Evolutionary conservation across 352 stramenopile species (phyloP).

Genomic region (Phytophthora tentaculata): DNA sequence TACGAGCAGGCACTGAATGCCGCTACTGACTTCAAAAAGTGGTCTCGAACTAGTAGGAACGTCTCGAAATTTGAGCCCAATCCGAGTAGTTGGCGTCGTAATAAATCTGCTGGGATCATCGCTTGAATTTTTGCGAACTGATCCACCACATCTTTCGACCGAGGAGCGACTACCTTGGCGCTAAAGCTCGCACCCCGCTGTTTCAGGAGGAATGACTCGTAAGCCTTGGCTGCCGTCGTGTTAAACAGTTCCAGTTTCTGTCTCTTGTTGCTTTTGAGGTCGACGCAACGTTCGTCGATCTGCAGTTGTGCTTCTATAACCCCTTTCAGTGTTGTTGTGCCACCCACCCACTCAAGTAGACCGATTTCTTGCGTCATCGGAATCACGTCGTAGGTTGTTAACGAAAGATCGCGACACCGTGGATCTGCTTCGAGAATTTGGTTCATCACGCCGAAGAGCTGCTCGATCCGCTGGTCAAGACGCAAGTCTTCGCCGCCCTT

Average conservation of each 20-base stretch:
- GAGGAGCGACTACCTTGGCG: slow-evolving; percentile 67
- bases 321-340: slow-evolving; percentile 79
- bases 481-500: slow-evolving; percentile 93
- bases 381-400: slow-evolving; percentile 87
- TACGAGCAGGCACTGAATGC: slow-evolving; percentile 90
- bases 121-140: slow-evolving; percentile 67
- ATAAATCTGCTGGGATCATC: slow-evolving; percentile 74
- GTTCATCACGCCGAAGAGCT: slow-evolving; percentile 94
- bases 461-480: slow-evolving; percentile 92
- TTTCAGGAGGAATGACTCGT: slow-evolving; percentile 78
- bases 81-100: slow-evolving; percentile 77
- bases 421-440: slow-evolving; percentile 75
- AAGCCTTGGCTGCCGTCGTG: slow-evolving; percentile 71
- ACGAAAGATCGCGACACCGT: slow-evolving; percentile 69
- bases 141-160: slow-evolving; percentile 51
- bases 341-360: slow-evolving; percentile 84
- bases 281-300: slow-evolving; percentile 59
- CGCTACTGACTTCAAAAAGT: slow-evolving; percentile 86
- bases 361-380: slow-evolving; percentile 88
- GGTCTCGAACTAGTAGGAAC: slow-evolving; percentile 84
- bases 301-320: slow-evolving; percentile 79
- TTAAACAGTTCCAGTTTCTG: slow-evolving; percentile 80
- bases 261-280: slow-evolving; percentile 73
- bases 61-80: slow-evolving; percentile 78
- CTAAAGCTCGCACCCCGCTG: slow-evolving; percentile 73